phyloP scores from a whole-genome alignment of 345 rosid genomes.

The Theobroma cacao region DNA sequence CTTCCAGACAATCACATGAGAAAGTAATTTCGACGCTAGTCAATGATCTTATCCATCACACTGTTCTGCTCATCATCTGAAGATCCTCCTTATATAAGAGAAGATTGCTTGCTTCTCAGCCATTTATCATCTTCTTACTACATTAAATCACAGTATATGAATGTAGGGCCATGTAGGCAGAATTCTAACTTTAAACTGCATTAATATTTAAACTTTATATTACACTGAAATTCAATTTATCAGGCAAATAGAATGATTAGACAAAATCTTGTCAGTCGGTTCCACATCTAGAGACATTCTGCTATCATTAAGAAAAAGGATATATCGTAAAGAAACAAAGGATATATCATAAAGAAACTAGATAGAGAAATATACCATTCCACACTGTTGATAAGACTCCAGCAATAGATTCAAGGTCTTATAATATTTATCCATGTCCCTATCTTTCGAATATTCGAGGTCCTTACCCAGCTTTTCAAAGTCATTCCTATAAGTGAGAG shows the following conservation, averaged over 20 bases:
- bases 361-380: conserved; percentile 46
- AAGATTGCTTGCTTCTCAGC: neutral
- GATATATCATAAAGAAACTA: neutral
- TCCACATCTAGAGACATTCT: neutral
- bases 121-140: neutral
- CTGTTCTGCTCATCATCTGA: neutral
- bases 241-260: neutral
- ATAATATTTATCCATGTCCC: conserved; percentile 64
- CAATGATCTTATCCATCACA: neutral
- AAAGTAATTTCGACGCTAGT: neutral
- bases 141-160: neutral
- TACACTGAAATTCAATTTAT: neutral
- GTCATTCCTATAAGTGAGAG: conserved; percentile 45
- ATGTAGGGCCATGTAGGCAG: neutral
- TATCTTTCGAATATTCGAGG: conserved; percentile 64
- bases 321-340: neutral
- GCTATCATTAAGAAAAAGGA: neutral
- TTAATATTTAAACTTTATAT: neutral
- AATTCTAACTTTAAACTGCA: neutral
- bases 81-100: neutral
- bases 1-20: neutral
- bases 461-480: conserved; percentile 75
- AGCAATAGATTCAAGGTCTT: conserved; percentile 52
- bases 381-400: conserved; percentile 63
- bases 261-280: neutral